Percentiles rank a stretch among this genome's conserved stretches.
Conservation (phyloP, 805 yeast genomes). For the Danielozyma ontarioensis region DNA sequence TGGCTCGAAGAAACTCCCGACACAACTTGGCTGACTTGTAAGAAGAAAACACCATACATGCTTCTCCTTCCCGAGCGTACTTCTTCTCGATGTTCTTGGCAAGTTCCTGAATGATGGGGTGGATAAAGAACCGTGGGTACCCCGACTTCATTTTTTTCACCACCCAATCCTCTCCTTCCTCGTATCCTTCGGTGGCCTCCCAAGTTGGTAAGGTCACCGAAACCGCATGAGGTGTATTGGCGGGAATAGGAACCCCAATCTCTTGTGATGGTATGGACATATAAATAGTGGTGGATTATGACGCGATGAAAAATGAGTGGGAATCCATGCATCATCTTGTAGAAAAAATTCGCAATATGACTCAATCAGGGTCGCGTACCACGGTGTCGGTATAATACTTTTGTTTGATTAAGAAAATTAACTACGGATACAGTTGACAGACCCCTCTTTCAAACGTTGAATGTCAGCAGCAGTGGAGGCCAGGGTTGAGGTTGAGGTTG, state of each 20-base stretch:
- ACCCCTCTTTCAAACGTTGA: constrained; percentile 58
- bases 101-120: constrained; percentile 54
- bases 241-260: constrained; percentile 84
- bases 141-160: constrained; percentile 75
- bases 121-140: constrained; percentile 82
- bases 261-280: constrained; percentile 38
- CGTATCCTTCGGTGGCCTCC: constrained; percentile 90
- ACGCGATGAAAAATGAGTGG: not conserved
- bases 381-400: no score
- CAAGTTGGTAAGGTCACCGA: constrained; percentile 94
- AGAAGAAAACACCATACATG: constrained; percentile 70
- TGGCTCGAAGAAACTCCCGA: constrained; percentile 63
- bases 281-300: not conserved
- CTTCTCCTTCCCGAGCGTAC: constrained; percentile 79
- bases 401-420: constrained; percentile 8
- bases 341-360: not conserved
- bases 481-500: constrained; percentile 1
- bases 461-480: constrained; percentile 1
- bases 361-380: not conserved
- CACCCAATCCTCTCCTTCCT: constrained; percentile 83
- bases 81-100: constrained; percentile 51
- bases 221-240: constrained; percentile 87
- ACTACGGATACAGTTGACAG: constrained; percentile 70
- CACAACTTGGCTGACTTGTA: constrained; percentile 79
- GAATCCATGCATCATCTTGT: not conserved